Conservation (phyloP, 768 basidiomycete species). For the Leucogyrophana mollusca region DNA sequence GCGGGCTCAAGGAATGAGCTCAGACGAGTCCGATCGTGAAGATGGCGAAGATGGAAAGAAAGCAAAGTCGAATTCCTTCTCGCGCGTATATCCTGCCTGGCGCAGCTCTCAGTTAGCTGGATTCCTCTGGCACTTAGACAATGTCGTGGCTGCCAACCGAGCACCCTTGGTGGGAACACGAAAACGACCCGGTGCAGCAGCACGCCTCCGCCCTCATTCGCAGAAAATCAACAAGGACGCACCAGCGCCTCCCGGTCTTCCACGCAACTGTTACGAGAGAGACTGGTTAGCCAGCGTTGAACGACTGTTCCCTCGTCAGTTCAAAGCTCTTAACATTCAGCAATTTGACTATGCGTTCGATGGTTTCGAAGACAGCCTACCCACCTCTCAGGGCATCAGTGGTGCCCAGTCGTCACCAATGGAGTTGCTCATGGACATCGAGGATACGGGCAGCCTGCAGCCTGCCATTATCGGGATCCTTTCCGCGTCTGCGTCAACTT, state of each 20-base stretch:
- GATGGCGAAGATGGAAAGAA: not conserved
- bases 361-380: too few relatives aligned
- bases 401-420: too few relatives aligned
- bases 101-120: not conserved
- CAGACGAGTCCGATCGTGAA: not conserved
- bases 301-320: not conserved
- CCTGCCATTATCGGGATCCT: too few relatives aligned
- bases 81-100: not conserved
- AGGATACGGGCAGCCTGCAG: too few relatives aligned
- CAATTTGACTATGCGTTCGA: too few relatives aligned
- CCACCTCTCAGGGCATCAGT: too few relatives aligned
- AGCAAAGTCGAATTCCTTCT: not conserved
- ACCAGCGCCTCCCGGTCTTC: not conserved
- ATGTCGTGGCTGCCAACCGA: not conserved
- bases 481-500: too few relatives aligned
- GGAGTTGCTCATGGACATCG: too few relatives aligned
- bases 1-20: conserved; percentile 1
- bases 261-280: not conserved
- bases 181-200: not conserved
- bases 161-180: not conserved
- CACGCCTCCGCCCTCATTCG: not conserved
- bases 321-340: too few relatives aligned
- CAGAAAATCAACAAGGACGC: not conserved
- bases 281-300: not conserved
- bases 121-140: not conserved